Evolutionary conservation across 2,329 filamentous ascomycete genomes (phyloP).

Genomic region (Sporothrix brunneoviolacea): DNA sequence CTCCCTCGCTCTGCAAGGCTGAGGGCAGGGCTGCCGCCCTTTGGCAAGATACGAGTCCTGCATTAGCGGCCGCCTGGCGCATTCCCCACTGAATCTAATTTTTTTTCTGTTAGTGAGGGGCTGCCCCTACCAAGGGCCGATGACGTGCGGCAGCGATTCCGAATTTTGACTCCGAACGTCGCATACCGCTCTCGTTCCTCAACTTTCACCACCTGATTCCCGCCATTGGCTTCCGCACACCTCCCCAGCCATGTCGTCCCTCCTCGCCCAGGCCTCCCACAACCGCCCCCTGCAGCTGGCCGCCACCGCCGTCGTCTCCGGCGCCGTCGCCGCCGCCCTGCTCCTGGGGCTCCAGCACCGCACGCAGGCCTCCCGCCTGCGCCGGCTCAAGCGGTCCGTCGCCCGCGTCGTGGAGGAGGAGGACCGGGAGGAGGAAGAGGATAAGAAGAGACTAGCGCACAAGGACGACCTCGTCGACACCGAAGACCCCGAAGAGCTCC

Average conservation of each 20-base stretch:
- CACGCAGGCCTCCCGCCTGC: conserved; percentile 47
- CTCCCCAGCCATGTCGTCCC: conserved; percentile 28
- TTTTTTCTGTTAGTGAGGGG: conserved; percentile 6
- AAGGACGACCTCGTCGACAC: conserved; percentile 39
- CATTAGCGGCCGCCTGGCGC: conserved; percentile 8
- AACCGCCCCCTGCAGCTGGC: conserved; percentile 55
- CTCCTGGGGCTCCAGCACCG: conserved; percentile 57
- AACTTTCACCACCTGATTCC: background rate
- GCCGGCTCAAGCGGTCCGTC: conserved; percentile 55
- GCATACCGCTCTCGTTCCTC: no score
- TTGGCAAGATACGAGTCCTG: no score
- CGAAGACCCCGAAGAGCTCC: conserved; percentile 56
- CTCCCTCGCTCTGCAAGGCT: no score
- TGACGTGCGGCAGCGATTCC: background rate
- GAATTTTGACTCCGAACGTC: conserved; percentile 5
- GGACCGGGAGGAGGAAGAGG: conserved; percentile 25
- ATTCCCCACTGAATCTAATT: conserved; percentile 7
- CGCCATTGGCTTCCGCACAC: background rate
- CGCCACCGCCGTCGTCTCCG: conserved; percentile 62
- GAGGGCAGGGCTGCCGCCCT: no score
- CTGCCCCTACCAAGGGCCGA: background rate
- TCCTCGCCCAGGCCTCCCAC: conserved; percentile 37
- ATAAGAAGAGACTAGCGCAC: conserved; percentile 16
- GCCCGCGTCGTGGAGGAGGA: conserved; percentile 25
- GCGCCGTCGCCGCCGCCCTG: conserved; percentile 52